Evolutionary conservation across 2,329 filamentous ascomycete species (phyloP).

Genomic region (Cladophialophora carrionii): DNA sequence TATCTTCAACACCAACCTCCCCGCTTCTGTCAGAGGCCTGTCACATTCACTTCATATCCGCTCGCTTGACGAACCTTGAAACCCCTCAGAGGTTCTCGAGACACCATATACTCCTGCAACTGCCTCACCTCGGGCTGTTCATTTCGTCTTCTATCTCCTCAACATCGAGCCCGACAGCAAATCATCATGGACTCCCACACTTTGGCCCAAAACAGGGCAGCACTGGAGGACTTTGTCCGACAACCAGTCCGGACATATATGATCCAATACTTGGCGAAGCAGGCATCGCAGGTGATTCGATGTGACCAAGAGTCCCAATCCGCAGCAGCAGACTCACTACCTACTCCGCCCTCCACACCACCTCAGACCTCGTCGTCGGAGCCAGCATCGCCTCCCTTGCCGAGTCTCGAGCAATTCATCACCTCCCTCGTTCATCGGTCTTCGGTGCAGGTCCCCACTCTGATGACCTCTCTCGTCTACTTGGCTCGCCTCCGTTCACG

Average conservation of each 20-base stretch:
- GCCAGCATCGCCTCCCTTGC: slow-evolving; percentile 57
- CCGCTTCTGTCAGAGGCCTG: slow-evolving; percentile 26
- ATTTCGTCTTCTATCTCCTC: slow-evolving; percentile 15
- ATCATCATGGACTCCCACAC: slow-evolving; percentile 35
- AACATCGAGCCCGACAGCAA: slow-evolving; percentile 8
- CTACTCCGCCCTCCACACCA: slow-evolving; percentile 63
- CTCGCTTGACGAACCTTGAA: slow-evolving; percentile 21
- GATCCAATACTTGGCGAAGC: slow-evolving; percentile 52
- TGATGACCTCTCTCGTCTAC: slow-evolving; percentile 97
- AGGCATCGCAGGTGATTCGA: slow-evolving; percentile 54
- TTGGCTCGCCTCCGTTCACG: slow-evolving; percentile 79
- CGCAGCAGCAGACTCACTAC: slow-evolving; percentile 55
- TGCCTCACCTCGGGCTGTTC: slow-evolving; percentile 26
- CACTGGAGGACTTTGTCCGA: slow-evolving; percentile 54
- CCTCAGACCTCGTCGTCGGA: slow-evolving; percentile 52
- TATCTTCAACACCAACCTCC: slow-evolving; percentile 31
- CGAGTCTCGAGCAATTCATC: slow-evolving; percentile 88
- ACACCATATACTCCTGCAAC: slow-evolving; percentile 27
- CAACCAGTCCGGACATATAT: slow-evolving; percentile 54
- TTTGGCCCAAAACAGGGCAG: slow-evolving; percentile 46
- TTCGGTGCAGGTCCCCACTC: slow-evolving; percentile 93
- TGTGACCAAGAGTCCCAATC: slow-evolving; percentile 51
- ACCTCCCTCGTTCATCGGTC: slow-evolving; percentile 85
- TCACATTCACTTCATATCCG: slow-evolving; percentile 27
- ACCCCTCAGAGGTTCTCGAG: slow-evolving; percentile 17